A percentile compares a stretch with the other conserved stretches of the same genome.
phyloP scores from a whole-genome alignment of 306 rosid species.

The Styphnolobium japonicum region DNA sequence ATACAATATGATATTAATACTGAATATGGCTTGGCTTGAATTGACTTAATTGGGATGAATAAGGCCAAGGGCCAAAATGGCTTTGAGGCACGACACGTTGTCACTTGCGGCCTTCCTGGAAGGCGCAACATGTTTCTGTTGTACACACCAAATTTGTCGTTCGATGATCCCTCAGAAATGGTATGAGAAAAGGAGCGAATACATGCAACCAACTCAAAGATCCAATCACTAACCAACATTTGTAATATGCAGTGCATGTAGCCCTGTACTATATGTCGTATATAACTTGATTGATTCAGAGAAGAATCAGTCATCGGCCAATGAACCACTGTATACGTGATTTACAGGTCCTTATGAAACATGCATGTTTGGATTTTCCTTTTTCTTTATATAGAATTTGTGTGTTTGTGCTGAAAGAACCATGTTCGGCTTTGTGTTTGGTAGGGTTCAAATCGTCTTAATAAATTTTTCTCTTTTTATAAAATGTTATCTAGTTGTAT shows the following conservation, averaged over 20 bases:
- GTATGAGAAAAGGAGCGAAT: not conserved
- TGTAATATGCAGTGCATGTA: constrained; percentile 13
- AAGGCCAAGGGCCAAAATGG: not conserved
- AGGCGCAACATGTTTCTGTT: not conserved
- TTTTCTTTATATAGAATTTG: not conserved
- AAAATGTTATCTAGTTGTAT: not conserved
- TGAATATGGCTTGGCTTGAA: constrained; percentile 15
- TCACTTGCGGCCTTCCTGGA: not conserved
- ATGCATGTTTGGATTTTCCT: not conserved
- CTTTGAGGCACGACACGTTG: constrained; percentile 19
- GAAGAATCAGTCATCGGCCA: constrained; percentile 2
- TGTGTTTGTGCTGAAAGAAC: not conserved
- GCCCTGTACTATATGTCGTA: constrained; percentile 11
- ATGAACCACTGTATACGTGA: not conserved
- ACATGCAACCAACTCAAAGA: constrained; percentile 21
- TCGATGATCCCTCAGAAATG: not conserved
- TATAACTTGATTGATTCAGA: constrained; percentile 4
- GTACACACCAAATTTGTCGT: not conserved
- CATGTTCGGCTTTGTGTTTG: not conserved
- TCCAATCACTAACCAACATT: constrained; percentile 24
- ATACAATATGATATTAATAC: not conserved
- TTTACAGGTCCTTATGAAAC: not conserved
- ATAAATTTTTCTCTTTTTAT: too few relatives aligned
- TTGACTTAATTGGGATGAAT: constrained; percentile 17
- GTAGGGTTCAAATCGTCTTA: not conserved